These are phyloP conservation scores for Colletotrichum sp. DNA, from an alignment of 2,329 filamentous ascomycete species.

Conservation along the genomic window DNA sequence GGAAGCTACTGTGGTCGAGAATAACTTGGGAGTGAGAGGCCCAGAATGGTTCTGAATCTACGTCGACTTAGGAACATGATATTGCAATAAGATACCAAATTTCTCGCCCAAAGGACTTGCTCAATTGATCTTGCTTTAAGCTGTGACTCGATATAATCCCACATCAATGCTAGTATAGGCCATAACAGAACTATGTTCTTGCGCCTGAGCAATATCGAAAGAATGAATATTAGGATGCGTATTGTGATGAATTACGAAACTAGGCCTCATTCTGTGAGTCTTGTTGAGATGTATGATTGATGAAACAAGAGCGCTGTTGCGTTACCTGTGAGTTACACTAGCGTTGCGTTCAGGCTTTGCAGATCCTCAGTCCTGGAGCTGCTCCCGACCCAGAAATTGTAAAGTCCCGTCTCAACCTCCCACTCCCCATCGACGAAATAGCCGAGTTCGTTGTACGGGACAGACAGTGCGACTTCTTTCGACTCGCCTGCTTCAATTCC, in stretches of 20 bases:
- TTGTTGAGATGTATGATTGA: background rate
- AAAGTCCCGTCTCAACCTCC: conserved; percentile 27
- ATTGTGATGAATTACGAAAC: background rate
- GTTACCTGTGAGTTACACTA: background rate
- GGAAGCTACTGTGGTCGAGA: background rate
- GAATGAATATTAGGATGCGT: background rate
- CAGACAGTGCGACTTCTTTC: conserved; percentile 36
- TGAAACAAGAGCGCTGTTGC: background rate
- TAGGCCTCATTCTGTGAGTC: background rate
- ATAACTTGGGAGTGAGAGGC: background rate
- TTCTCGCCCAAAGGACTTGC: background rate
- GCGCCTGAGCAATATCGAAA: background rate
- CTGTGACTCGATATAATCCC: background rate
- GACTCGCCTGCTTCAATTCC: conserved; percentile 43
- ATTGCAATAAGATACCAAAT: background rate
- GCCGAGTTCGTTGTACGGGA: conserved; percentile 30
- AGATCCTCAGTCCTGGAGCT: conserved; percentile 27
- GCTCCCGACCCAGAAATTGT: conserved; percentile 34
- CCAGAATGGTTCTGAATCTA: background rate
- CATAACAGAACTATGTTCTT: rapidly evolving
- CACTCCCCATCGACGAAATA: conserved; percentile 31
- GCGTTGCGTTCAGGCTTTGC: background rate
- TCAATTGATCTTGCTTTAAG: no score
- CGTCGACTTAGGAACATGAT: background rate
- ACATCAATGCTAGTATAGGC: background rate